These are phyloP conservation scores for Dothiorella sarmentorum DNA, from an alignment of 2,329 filamentous ascomycete species.

Conservation along the genomic window DNA sequence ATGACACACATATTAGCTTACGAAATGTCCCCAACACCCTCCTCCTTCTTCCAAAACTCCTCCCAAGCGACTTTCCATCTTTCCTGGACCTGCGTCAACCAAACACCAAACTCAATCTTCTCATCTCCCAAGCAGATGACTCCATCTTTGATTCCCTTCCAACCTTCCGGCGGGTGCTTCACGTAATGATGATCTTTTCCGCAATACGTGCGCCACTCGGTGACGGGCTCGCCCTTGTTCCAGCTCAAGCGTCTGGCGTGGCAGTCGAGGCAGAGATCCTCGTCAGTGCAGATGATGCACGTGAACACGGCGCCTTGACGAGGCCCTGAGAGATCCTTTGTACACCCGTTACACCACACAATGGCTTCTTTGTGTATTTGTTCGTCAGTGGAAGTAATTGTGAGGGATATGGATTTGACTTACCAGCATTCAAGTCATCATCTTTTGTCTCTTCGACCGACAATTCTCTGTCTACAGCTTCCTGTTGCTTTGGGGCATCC, in stretches of 20 bases:
- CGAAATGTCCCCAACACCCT: background rate
- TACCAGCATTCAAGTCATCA: background rate
- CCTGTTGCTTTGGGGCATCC: background rate
- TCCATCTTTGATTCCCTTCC: constrained; percentile 23
- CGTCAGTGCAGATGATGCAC: constrained; percentile 22
- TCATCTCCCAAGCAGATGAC: constrained; percentile 17
- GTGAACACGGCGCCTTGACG: constrained; percentile 17
- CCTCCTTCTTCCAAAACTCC: constrained; percentile 22
- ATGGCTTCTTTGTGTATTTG: background rate
- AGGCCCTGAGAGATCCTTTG: background rate
- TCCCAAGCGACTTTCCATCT: constrained; percentile 26
- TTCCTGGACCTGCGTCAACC: constrained; percentile 22
- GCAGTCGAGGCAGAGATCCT: constrained; percentile 22
- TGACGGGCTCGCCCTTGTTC: constrained; percentile 9
- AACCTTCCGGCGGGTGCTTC: constrained; percentile 21
- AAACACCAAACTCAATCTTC: constrained; percentile 21
- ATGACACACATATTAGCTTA: no score
- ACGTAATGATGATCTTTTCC: constrained; percentile 22
- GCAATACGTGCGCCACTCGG: constrained; percentile 17
- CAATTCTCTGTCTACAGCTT: background rate
- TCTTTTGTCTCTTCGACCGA: background rate
- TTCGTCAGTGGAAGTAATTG: background rate
- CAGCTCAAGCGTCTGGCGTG: constrained; percentile 15
- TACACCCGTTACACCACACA: background rate
- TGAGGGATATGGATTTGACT: background rate